Base-by-base conservation (phyloP, 345 rosid species). In the Cardiospermum halicacabum region DNA sequence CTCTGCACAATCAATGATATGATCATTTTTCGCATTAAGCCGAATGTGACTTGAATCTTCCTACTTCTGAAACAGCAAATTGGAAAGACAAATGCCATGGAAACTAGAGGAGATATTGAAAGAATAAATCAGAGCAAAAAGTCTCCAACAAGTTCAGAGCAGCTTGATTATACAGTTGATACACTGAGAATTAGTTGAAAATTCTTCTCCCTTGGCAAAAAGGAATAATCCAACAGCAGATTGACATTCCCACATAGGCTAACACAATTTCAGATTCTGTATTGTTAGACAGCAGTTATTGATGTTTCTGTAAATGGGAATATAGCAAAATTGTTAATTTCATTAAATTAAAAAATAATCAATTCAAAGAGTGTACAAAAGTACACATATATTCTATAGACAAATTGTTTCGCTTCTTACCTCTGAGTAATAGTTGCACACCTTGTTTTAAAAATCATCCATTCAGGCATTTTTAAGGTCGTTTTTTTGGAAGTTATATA, bases 41-140 rank as follows among this genome's bases (percentile, higher is more conserved):
- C n/a, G n/a, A n/a, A n/a, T n/a, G 13, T 39, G 39, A 47, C 42
- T 37, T 4, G 26, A 19, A 18, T 47, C 39, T 12, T 49, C 13
- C 15, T 48, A 12, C 30, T 53, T 45, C 16, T n/a, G 22, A 31
- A 57, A 64, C 77, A 82, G 86, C 76, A 70, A 72, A 48, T 34
- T 15, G 63, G 65, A 31, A 42, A 42, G 51, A 55, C 72, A 26
- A 32, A 32, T 21, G 39, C 60, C 4, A 21, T 10, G 57, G 68
- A 61, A 9, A 67, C 66, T 18, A 3, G 59, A 4, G 69, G 72
- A 53, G 74, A 72, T 16, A 56, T 70, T 26, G 75, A 70, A 16
- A 36, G 53, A 37, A 66, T 57, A 50, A 64, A 34, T 36, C 65
- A 53, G 61, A 21, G 59, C 47, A 58, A 77, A 50, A 61, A 58